Evolutionary conservation across 169 alveolate species (phyloP), one percentile per base, ranked within the genome.

Genomic region (Haemoproteus tartakovskyi): DNA sequence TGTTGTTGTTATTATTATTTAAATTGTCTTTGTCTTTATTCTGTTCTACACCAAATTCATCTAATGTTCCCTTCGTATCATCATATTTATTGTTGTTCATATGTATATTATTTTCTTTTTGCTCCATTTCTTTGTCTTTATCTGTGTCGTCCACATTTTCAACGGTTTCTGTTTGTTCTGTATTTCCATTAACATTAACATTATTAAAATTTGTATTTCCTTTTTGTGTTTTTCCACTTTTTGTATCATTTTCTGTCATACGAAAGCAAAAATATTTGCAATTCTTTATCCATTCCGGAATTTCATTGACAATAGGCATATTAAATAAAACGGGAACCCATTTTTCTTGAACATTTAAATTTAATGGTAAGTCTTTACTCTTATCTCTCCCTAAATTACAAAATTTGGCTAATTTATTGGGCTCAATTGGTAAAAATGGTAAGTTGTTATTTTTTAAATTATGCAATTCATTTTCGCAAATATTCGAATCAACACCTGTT

Each of bases 351-450:
- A 11, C 51, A 12, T 27, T 33, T 4, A 67, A 48, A 60, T 67
- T 41, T 67, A 67, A 54, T 26, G 51, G 38, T 30, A 33, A 67
- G 41, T 82, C 89, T 33, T 60, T 60, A 12, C 64, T 62, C 18
- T 41, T 4, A 0, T 62, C 81, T 22, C 89, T 60, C 24, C 14
- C 5, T 3, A 82, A 12, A 51, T 60, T 50, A 45, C 89, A 82
- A 63, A 82, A 82, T 46, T 30, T 82, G 16, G 89, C 89, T 63
- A 82, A 57, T 50, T 78, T 82, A 33, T 78, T 74, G 19, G 80
- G 64, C 37, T 82, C 87, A 22, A 82, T 60, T 16, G 79, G 59
- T 19, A 83, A 51, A 45, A 82, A 82, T 16, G 87, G 79, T 14
- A 48, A 38, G 33, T 41, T n/a, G 19, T 24, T 3, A 33, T 38